Percentiles rank a stretch among this genome's conserved stretches.
Evolutionary conservation across 208 protist genomes (phyloP).

Genomic region (Trichomonas tenax): DNA sequence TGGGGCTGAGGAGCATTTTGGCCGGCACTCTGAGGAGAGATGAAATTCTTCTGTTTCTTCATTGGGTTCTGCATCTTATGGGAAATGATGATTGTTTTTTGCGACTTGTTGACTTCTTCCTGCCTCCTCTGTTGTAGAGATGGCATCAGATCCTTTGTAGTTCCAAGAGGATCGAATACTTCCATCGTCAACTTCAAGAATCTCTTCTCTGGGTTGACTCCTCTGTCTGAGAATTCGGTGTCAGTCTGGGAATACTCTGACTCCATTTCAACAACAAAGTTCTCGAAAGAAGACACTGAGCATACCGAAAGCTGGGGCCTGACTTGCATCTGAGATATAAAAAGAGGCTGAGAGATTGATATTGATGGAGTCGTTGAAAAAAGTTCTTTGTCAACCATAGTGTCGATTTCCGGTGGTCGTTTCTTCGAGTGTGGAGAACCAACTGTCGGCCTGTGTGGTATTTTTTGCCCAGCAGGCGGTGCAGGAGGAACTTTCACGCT

Average conservation of each 20-base stretch:
- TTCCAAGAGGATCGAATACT: neutral
- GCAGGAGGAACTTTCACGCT: neutral
- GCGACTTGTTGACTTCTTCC: neutral
- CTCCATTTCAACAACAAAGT: neutral
- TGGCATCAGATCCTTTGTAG: neutral
- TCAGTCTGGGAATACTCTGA: neutral
- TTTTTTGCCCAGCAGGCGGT: neutral
- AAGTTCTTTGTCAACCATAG: neutral
- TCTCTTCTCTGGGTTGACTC: neutral
- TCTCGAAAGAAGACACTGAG: neutral
- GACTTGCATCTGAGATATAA: no score
- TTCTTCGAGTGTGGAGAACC: neutral
- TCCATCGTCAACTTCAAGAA: neutral
- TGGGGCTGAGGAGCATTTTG: neutral
- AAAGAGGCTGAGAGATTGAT: neutral
- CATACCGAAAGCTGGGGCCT: neutral
- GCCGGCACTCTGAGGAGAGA: neutral
- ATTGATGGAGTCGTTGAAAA: neutral
- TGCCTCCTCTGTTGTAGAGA: neutral
- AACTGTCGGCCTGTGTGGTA: neutral
- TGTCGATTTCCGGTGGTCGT: neutral
- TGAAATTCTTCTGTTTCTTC: neutral
- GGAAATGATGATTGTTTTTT: neutral
- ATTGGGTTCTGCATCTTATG: neutral
- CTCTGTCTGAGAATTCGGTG: neutral